These are phyloP conservation scores for Candida tropicalis DNA, from an alignment of 1,139 yeast species.

Conservation along the genomic window DNA sequence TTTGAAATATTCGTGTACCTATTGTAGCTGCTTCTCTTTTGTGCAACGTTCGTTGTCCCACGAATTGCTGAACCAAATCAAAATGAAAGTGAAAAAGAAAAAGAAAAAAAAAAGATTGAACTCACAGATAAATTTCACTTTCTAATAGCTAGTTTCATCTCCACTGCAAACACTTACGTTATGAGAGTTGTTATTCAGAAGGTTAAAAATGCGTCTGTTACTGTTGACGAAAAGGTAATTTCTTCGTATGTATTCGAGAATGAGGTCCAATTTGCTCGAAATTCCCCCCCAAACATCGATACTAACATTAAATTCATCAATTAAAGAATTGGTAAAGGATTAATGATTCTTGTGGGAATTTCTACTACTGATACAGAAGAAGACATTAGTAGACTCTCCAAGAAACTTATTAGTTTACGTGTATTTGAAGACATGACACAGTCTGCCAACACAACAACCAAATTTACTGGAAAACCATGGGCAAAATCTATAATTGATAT, in stretches of 20 bases:
- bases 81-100: no score
- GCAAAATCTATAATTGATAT: conserved; percentile 40
- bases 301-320: background rate
- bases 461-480: conserved; percentile 66
- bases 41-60: no score
- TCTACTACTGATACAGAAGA: conserved; percentile 72
- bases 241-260: conserved; percentile 74
- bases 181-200: conserved; percentile 92
- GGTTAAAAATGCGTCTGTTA: conserved; percentile 84
- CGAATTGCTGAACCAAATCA: no score
- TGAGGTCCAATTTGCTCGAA: no score
- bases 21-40: no score
- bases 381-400: conserved; percentile 70
- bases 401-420: conserved; percentile 64
- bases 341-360: conserved; percentile 82
- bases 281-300: no score
- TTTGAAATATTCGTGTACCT: no score
- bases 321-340: conserved; percentile 67
- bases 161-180: no score
- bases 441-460: conserved; percentile 37
- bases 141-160: no score
- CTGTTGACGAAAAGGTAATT: conserved; percentile 69
- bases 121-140: no score
- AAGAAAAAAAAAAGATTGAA: no score
- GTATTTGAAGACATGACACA: conserved; percentile 63